Base-by-base conservation (phyloP, 257 asterid genomes). In the Avicennia marina region DNA sequence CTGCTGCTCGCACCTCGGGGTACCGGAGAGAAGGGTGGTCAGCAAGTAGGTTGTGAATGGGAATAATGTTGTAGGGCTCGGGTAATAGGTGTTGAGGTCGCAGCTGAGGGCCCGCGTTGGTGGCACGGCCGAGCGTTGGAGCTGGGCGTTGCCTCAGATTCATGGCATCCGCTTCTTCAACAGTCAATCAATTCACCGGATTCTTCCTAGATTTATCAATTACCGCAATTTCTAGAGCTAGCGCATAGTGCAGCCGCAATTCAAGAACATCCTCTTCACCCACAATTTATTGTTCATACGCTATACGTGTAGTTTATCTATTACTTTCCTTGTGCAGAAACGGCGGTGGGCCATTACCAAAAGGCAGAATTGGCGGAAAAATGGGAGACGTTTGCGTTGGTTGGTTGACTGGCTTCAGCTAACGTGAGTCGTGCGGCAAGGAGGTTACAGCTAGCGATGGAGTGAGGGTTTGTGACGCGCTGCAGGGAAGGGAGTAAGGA, bases 1-100 rank as follows among this genome's bases (percentile, higher is more conserved):
- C 67, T 19, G 86, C 89, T 63, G 95, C 91, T 63, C 98, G 90
- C 4, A 90, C 87, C 71, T 90, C 98, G 0, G 86, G 95, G 52
- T 57, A 79, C 4, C 96, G 72, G 54, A 85, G 87, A 9, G 94
- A 82, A 40, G 96, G 96, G 75, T 90, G 98, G 80, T 90, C 86
- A 1, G 71, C 33, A 24, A 87, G 71, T 20, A 83, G 76, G 74
- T 70, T 69, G 62, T 87, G 86, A 64, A 90, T 79, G 45, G 98
- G 98, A 15, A 87, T 85, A 26, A 90, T 87, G 78, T 90, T 87
- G 78, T 19, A 88, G 3, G 81, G 74, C 63, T 82, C 81, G 4
- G 56, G n/a, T 1, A 64, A 17, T 41, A 58, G 71, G n/a, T n/a
- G n/a, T 31, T 54, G 58, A 32, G 15, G 78, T 11, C 59, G 79